Conservation (phyloP, 139 green algal genomes). For the Astrephomene gubernaculifera region DNA sequence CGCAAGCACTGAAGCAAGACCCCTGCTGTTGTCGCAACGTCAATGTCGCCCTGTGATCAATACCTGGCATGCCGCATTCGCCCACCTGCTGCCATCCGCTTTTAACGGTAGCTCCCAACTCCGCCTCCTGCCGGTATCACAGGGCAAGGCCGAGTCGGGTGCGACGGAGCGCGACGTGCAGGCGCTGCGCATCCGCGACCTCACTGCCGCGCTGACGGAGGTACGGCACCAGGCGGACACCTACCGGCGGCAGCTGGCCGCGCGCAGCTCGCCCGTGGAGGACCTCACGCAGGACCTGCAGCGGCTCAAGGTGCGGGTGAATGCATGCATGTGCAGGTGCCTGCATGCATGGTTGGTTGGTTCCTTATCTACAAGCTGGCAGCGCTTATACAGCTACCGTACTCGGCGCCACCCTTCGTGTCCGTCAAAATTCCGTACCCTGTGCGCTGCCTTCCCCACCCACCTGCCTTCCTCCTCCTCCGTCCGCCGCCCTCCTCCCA, state of each 20-base stretch:
- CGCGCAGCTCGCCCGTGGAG: slow-evolving; percentile 3
- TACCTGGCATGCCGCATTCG: no score
- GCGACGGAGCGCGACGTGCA: slow-evolving; percentile 16
- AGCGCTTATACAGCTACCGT: no score
- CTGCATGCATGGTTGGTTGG: no score
- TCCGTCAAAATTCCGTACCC: no score
- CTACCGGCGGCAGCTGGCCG: slow-evolving; percentile 26
- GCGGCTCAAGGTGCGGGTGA: slow-evolving; percentile 13
- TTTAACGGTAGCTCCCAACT: no score
- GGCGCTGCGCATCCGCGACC: slow-evolving; percentile 29
- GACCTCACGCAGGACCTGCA: slow-evolving; percentile 18
- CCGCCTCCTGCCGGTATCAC: no score
- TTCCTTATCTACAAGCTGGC: no score
- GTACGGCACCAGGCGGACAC: slow-evolving; percentile 6
- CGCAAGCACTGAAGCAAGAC: no score
- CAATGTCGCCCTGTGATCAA: no score
- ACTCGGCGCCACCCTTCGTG: neutral
- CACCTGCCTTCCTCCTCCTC: neutral
- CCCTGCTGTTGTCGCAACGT: no score
- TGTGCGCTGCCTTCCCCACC: neutral
- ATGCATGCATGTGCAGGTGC: neutral
- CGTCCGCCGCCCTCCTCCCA: neutral
- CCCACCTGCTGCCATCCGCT: no score
- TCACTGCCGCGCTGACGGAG: slow-evolving; percentile 27
- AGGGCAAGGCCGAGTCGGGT: neutral